Conservation (phyloP, 768 basidiomycete genomes). For the Tylopilus plumbeoviolaceoides region DNA sequence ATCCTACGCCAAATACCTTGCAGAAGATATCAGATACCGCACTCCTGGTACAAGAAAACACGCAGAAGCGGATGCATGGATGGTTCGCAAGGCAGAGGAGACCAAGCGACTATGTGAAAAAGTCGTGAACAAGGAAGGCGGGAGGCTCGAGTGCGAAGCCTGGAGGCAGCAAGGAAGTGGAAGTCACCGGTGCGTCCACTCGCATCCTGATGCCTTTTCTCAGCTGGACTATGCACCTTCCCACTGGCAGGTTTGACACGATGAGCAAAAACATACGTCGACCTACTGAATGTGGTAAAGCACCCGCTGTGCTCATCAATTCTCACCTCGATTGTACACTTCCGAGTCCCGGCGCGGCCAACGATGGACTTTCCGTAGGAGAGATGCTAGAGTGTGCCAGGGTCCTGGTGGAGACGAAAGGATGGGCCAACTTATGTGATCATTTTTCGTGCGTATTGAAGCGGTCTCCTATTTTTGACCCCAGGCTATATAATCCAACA, state of each 20-base stretch:
- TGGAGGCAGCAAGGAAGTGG: no score
- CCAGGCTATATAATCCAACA: conserved; percentile 25
- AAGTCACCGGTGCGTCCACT: no score
- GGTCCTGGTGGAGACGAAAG: conserved; percentile 61
- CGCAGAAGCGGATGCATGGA: no score
- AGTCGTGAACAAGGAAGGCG: no score
- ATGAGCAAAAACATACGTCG: conserved; percentile 83
- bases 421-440: conserved; percentile 74
- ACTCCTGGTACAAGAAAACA: no score
- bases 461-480: neutral
- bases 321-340: conserved; percentile 87
- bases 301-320: conserved; percentile 83
- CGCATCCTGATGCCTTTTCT: neutral
- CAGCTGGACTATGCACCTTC: neutral
- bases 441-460: conserved; percentile 67
- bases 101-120: no score
- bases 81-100: no score
- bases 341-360: conserved; percentile 84
- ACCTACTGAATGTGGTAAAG: conserved; percentile 62
- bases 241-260: conserved; percentile 92
- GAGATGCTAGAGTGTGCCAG: conserved; percentile 89
- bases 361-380: conserved; percentile 85
- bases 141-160: no score
- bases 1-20: no score
- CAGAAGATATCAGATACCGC: no score